These are phyloP conservation scores for Ottelia alismoides DNA, from an alignment of 106 monocot genomes.

Conservation along the genomic window DNA sequence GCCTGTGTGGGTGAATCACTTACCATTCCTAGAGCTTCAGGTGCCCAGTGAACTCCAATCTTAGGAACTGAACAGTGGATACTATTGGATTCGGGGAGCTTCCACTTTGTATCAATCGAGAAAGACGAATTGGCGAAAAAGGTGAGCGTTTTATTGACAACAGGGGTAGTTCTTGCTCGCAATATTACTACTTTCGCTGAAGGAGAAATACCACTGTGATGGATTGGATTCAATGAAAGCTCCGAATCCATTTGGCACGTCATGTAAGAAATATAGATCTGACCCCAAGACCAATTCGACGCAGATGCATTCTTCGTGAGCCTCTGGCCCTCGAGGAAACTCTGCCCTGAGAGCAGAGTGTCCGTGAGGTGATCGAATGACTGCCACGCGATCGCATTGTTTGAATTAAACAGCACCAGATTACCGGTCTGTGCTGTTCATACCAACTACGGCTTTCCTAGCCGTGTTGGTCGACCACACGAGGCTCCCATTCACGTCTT, in stretches of 20 bases:
- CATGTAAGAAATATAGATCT: not conserved
- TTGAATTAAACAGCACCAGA: conserved; percentile 21
- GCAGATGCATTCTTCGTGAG: not conserved
- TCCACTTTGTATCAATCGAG: conserved; percentile 1
- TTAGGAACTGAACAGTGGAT: conserved; percentile 25
- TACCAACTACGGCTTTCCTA: conserved; percentile 15
- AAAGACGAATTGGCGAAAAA: too few species aligned
- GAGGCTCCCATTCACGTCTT: conserved; percentile 12
- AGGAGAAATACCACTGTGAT: not conserved
- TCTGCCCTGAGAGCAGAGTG: conserved; percentile 23
- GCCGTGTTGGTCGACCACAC: conserved; percentile 48
- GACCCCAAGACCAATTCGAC: not conserved
- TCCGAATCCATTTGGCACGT: not conserved
- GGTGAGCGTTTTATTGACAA: too few species aligned
- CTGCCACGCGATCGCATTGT: conserved; percentile 24
- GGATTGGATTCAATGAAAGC: not conserved
- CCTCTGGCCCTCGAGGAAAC: conserved; percentile 1
- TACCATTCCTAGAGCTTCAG: conserved; percentile 29
- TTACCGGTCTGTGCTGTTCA: conserved; percentile 33
- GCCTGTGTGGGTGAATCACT: not conserved
- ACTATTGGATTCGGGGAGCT: not conserved
- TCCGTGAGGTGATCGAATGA: too few species aligned
- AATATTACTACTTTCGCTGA: too few species aligned
- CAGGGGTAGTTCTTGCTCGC: too few species aligned
- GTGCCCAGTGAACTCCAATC: conserved; percentile 32